phyloP scores from a whole-genome alignment of 371 early-diverging fungal genomes.

The Mortierella sp. region DNA sequence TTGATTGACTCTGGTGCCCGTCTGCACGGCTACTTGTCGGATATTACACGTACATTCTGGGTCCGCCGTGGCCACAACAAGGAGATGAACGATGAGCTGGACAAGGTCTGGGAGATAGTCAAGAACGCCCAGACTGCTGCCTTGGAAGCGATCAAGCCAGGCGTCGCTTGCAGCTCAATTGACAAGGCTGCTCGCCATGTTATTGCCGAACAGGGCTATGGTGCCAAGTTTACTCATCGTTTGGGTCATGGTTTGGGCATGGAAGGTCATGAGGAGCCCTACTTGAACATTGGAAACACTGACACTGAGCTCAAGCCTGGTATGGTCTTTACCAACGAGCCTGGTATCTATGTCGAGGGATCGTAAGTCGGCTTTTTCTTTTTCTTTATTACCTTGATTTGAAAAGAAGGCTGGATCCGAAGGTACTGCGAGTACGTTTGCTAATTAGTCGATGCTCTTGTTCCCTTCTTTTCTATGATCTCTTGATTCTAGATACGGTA shows the following conservation, averaged over 20 bases:
- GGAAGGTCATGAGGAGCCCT: slow-evolving; percentile 75
- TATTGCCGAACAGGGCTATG: slow-evolving; percentile 63
- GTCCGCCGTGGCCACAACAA: slow-evolving; percentile 49
- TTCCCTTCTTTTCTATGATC: neutral
- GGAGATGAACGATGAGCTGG: slow-evolving; percentile 63
- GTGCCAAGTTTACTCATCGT: slow-evolving; percentile 67
- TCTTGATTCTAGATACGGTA: slow-evolving; percentile 59
- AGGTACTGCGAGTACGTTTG: neutral
- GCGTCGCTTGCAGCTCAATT: slow-evolving; percentile 62
- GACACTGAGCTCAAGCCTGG: slow-evolving; percentile 61
- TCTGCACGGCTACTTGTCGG: slow-evolving; percentile 65
- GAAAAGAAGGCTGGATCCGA: neutral
- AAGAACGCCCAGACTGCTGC: slow-evolving; percentile 65
- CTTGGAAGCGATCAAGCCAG: slow-evolving; percentile 49
- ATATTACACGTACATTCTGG: slow-evolving; percentile 71
- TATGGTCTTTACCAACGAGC: slow-evolving; percentile 73
- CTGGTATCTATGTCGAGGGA: slow-evolving; percentile 69
- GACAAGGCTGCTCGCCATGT: slow-evolving; percentile 66
- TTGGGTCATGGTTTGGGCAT: slow-evolving; percentile 73
- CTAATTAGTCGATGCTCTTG: neutral
- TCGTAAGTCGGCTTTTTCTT: slow-evolving; percentile 21
- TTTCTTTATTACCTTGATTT: too few relatives aligned
- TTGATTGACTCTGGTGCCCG: slow-evolving; percentile 72
- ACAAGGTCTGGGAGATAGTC: slow-evolving; percentile 69
- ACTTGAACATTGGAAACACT: slow-evolving; percentile 68